Evolutionary conservation across 306 rosid genomes (phyloP), one percentile per base, ranked within the genome.

Genomic region (Quercus cerris): DNA sequence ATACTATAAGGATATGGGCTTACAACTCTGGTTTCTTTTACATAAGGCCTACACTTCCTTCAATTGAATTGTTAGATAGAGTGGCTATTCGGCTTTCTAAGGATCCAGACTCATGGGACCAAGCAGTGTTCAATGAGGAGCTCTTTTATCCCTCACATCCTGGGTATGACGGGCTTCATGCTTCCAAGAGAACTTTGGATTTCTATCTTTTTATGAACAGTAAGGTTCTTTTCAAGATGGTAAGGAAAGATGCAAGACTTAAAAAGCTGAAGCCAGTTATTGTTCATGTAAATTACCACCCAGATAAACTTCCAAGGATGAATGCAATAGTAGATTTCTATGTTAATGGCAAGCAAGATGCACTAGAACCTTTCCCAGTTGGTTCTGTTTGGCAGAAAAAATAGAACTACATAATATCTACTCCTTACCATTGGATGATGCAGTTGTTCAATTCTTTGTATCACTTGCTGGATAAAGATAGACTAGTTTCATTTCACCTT

Each of bases 1-100:
- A 87, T 84, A 94, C 98, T 18, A 94, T 91, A 97, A 89, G 98
- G 85, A 91, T 94, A 78, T 94, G 98, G 98, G 98, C 89, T 75
- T 94, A 86, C 82, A 94, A 94, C 86, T 94, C 98, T 79, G 98
- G 98, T 77, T 94, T 94, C 85, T 91, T 94, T 70, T 94, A 86
- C 87, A 82, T 94, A 74, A 87, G 97, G 78, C 97, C 98, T 35
- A 94, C 98, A 12, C 83, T 90, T 81, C 93, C 98, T 71, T 85
- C 98, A n/a, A 88, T 93, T 38, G 98, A 93, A 88, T 93, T 94
- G 67, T 82, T 94, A 82, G 97, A 94, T 75, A 97, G 97, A 15
- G 97, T 88, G 25, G 94, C 97, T 44, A 61, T 5, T 77, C 85
- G 97, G 57, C 97, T 94, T 58, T 83, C 94, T 61, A 86, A 70